Percentiles rank a stretch among this genome's conserved stretches.
phyloP scores from a whole-genome alignment of 768 basidiomycete species.

The Termitomyces sp. region DNA sequence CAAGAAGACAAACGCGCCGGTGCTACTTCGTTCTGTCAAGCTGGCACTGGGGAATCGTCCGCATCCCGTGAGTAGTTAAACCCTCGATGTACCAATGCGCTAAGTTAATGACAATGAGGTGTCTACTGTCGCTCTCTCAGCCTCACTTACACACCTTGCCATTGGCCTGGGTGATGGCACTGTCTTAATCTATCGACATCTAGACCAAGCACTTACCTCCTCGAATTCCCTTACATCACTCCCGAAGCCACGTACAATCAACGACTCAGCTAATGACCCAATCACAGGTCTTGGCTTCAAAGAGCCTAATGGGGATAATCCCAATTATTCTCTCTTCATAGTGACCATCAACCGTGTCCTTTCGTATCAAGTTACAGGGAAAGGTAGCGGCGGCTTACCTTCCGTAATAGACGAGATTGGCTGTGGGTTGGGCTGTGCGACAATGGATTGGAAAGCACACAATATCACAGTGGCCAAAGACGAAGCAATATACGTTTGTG shows the following conservation, averaged over 20 bases:
- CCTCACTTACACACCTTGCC: constrained; percentile 76
- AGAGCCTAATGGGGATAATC: constrained; percentile 45
- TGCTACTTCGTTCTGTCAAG: constrained; percentile 69
- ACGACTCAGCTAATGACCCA: constrained; percentile 82
- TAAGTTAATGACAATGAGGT: constrained; percentile 38
- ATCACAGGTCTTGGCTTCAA: constrained; percentile 91
- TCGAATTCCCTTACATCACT: constrained; percentile 64
- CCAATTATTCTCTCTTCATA: constrained; percentile 66
- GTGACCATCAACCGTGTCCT: constrained; percentile 85
- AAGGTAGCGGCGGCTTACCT: constrained; percentile 60
- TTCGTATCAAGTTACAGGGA: constrained; percentile 68
- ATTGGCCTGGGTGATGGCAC: constrained; percentile 95
- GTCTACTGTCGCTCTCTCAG: constrained; percentile 74
- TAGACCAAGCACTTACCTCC: constrained; percentile 84
- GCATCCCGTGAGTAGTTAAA: constrained; percentile 53
- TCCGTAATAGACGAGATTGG: constrained; percentile 84
- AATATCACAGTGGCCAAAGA: constrained; percentile 85
- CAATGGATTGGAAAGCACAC: constrained; percentile 65
- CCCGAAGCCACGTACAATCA: constrained; percentile 82
- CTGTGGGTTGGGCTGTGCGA: constrained; percentile 76
- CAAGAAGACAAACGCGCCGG: constrained; percentile 56
- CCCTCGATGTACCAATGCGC: neutral
- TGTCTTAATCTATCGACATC: constrained; percentile 84
- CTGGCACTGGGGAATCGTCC: constrained; percentile 72
- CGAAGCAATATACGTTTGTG: constrained; percentile 87